Evolutionary conservation across 23 red algal species (phyloP), one percentile per base, ranked within the genome.

Genomic region (Gracilaria caudata): DNA sequence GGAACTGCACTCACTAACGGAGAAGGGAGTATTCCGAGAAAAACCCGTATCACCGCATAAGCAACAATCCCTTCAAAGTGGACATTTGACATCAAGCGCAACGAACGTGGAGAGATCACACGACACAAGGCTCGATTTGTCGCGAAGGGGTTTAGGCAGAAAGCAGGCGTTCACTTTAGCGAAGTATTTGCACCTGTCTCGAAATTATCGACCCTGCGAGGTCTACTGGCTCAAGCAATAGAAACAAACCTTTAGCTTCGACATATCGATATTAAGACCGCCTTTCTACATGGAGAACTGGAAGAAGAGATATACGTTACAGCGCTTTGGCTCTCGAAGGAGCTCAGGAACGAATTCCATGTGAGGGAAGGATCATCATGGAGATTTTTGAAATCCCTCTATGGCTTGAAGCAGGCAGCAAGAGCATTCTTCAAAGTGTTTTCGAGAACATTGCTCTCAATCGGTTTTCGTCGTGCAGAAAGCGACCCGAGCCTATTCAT

Each of bases 321-420:
- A 57, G 7, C 53, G 17, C 53, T 16, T 3, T 23, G 3, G 53
- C 53, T 57, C 13, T 23, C 53, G 3, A 16, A 57, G 4, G 53
- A 57, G 19, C 17, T 57, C 7, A 8, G 21, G 17, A 8, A 11
- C 4, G 43, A 45, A 45, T 45, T 45, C 11, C 43, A 4, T 45
- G 4, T 45, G 43, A 45, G 43, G 43, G 43, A 45, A 45, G 43
- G 43, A 45, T 45, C 43, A 45, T 4, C 11, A 45, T 73, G 17
- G 43, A 45, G 43, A 11, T 11, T 45, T 45, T 7, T 0, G 20
- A 83, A 66, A 51, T 49, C 0, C 25, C 47, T 83, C 8, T 83
- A 83, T 83, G 79, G 49, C 4, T 32, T 83, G 19, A 83, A 83
- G 35, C 0, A 65, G 30, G 56, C 32, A 63, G 56, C 49, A 0